phyloP scores from a whole-genome alignment of 1,139 yeast species.

The Blastobotrys proliferans region DNA sequence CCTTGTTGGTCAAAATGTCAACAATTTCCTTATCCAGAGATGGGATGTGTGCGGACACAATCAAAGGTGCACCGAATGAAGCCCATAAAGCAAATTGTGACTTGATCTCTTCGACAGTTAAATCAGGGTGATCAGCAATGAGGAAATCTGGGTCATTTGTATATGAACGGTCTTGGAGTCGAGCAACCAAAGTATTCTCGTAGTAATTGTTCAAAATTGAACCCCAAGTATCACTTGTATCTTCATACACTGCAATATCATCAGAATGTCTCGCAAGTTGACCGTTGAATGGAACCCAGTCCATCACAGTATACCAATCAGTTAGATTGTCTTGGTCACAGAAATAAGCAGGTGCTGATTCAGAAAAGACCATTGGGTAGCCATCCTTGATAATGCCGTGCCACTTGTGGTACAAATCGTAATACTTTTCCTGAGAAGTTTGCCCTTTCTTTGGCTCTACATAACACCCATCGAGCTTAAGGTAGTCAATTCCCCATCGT shows the following conservation, averaged over 20 bases:
- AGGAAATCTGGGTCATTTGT: conserved; percentile 12
- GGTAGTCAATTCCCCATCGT: conserved; percentile 28
- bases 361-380: conserved; percentile 11
- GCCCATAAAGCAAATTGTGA: conserved; percentile 13
- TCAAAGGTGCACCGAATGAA: conserved; percentile 12
- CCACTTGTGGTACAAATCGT: conserved; percentile 9
- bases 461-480: conserved; percentile 30
- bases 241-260: conserved; percentile 8
- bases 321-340: conserved; percentile 4
- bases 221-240: conserved; percentile 6
- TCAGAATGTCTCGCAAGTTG: conserved; percentile 11
- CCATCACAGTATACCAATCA: conserved; percentile 12
- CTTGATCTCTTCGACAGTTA: conserved; percentile 8
- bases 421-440: background rate
- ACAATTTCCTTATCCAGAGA: conserved; percentile 3
- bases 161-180: conserved; percentile 7
- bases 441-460: background rate
- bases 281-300: conserved; percentile 8
- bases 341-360: conserved; percentile 13
- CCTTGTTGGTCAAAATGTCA: conserved; percentile 10
- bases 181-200: conserved; percentile 7
- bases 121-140: conserved; percentile 9
- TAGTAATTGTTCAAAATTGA: conserved; percentile 9
- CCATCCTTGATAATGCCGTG: conserved; percentile 4
- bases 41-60: conserved; percentile 10